Conservation (phyloP, 257 asterid genomes). For the Ajuga chamaepitys region DNA sequence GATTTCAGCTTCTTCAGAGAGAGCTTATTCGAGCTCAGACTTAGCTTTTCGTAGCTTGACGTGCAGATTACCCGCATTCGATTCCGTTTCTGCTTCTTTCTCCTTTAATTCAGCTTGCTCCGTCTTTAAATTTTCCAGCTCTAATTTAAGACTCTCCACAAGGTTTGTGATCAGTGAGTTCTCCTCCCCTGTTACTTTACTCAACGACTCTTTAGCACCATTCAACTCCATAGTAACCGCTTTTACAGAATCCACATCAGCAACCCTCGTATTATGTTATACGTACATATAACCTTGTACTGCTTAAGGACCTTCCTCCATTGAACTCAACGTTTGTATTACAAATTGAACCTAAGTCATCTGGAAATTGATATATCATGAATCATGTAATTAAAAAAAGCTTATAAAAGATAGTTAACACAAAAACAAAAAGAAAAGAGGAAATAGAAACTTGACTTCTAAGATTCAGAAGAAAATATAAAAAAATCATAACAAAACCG, state of each 20-base stretch:
- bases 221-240: slow-evolving; percentile 61
- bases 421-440: no score
- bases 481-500: no score
- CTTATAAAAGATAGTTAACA: no score
- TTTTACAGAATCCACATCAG: slow-evolving; percentile 62
- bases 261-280: slow-evolving; percentile 27
- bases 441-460: no score
- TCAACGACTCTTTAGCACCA: slow-evolving; percentile 74
- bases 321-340: no score
- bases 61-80: slow-evolving; percentile 64
- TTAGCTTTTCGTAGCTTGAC: slow-evolving; percentile 69
- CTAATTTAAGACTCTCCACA: slow-evolving; percentile 59
- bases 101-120: slow-evolving; percentile 60
- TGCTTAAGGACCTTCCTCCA: no score
- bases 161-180: slow-evolving; percentile 38
- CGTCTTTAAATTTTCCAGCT: slow-evolving; percentile 47
- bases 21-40: slow-evolving; percentile 69
- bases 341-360: no score
- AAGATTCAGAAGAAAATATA: no score
- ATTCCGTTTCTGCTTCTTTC: slow-evolving; percentile 69
- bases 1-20: slow-evolving; percentile 60
- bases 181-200: slow-evolving; percentile 70
- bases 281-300: no score
- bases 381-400: no score
- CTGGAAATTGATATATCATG: no score